A percentile compares a stretch with the other conserved stretches of the same genome.
Conservation (phyloP, 2,329 filamentous ascomycete species). For the Hypomyces perniciosus region DNA sequence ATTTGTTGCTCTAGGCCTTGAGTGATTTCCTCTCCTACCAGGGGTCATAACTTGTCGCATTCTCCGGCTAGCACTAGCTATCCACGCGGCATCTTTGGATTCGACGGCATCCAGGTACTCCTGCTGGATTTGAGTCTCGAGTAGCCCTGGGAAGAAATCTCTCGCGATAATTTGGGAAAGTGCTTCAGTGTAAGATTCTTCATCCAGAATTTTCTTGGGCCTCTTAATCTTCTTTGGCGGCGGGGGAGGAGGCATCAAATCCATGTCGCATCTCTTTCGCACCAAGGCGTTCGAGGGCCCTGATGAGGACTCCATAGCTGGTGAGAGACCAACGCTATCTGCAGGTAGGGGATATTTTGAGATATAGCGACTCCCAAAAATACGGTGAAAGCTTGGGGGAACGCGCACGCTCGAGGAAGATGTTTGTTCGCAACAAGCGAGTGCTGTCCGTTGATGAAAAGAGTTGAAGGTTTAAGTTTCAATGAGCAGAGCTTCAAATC, state of each 20-base stretch:
- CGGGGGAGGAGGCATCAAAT: slow-evolving; percentile 81
- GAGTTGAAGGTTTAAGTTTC: neutral
- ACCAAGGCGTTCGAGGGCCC: slow-evolving; percentile 52
- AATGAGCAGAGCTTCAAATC: too few relatives aligned
- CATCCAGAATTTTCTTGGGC: slow-evolving; percentile 80
- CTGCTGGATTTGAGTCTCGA: slow-evolving; percentile 79
- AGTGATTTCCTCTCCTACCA: slow-evolving; percentile 36
- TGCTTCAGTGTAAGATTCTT: slow-evolving; percentile 86
- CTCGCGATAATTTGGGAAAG: slow-evolving; percentile 91
- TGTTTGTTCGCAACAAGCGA: neutral
- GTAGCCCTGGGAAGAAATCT: slow-evolving; percentile 91
- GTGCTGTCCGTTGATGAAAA: neutral
- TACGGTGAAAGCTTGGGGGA: too few relatives aligned
- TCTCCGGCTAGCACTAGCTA: slow-evolving; percentile 68
- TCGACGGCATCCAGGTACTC: slow-evolving; percentile 91
- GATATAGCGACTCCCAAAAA: too few relatives aligned
- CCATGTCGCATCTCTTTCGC: slow-evolving; percentile 62
- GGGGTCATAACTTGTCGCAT: slow-evolving; percentile 79
- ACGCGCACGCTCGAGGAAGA: neutral
- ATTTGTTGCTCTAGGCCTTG: slow-evolving; percentile 19
- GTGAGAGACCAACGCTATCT: neutral
- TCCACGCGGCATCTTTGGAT: slow-evolving; percentile 80
- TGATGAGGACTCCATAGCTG: slow-evolving; percentile 31
- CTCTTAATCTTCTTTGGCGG: slow-evolving; percentile 84
- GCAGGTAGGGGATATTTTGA: too few relatives aligned